Conservation (phyloP, 2,329 filamentous ascomycete genomes). For the Biscogniauxia marginata region DNA sequence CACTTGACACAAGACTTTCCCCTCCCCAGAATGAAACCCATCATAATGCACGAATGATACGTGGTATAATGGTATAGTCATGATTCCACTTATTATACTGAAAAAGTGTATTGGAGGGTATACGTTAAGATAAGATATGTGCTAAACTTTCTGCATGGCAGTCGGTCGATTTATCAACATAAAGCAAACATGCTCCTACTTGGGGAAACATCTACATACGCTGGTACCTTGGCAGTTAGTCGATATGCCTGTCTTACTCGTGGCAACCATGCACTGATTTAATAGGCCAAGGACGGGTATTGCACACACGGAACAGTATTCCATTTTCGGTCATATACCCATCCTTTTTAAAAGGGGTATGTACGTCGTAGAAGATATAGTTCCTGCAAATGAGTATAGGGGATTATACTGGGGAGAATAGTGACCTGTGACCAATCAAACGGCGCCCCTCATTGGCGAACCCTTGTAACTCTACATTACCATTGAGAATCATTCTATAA, state of each 20-base stretch:
- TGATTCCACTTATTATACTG: not conserved
- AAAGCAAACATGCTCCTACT: not conserved
- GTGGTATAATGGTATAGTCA: not conserved
- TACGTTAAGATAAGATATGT: not conserved
- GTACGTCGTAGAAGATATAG: not conserved
- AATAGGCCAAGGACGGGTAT: not conserved
- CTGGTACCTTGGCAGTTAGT: not conserved
- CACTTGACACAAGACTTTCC: too few relatives aligned
- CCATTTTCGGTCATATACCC: not conserved
- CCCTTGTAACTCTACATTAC: too few relatives aligned
- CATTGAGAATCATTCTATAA: too few relatives aligned
- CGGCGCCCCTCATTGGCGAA: not conserved
- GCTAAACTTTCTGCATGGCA: not conserved
- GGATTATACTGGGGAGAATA: not conserved
- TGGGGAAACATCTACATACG: not conserved
- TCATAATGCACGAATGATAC: not conserved
- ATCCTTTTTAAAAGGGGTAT: not conserved
- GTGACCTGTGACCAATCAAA: not conserved
- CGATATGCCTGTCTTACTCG: not conserved
- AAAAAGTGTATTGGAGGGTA: not conserved
- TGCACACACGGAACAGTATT: not conserved
- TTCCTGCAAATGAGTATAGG: not conserved
- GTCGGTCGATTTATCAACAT: too few relatives aligned
- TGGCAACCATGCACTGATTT: not conserved
- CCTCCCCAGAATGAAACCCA: not conserved